A percentile compares a stretch with the other conserved stretches of the same genome.
These are phyloP conservation scores for Starmera quercuum DNA, from an alignment of 805 yeast genomes.

Conservation along the genomic window DNA sequence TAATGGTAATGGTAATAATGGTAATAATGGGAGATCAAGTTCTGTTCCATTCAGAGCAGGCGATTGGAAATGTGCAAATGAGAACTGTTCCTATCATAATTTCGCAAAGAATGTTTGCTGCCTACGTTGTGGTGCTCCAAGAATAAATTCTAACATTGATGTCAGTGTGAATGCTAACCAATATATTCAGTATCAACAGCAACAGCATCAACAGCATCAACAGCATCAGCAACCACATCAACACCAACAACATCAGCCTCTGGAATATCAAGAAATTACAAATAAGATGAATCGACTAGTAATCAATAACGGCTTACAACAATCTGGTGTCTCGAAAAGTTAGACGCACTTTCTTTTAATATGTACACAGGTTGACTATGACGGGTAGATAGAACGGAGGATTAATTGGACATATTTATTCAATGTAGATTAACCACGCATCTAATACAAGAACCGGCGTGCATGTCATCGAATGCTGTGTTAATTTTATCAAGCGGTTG, in stretches of 20 bases:
- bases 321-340: too few relatives aligned
- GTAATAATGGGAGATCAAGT: constrained; percentile 25
- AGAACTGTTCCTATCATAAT: constrained; percentile 78
- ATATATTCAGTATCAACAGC: constrained; percentile 5
- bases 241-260: constrained; percentile 3
- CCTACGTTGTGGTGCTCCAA: constrained; percentile 80
- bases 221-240: constrained; percentile 2
- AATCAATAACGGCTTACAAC: neutral
- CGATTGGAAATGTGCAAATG: constrained; percentile 87
- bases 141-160: constrained; percentile 18
- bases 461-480: constrained; percentile 91
- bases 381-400: too few relatives aligned
- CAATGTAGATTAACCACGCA: constrained; percentile 59
- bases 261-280: neutral
- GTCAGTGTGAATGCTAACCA: constrained; percentile 2
- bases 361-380: too few relatives aligned
- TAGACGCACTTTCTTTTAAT: too few relatives aligned
- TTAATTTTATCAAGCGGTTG: constrained; percentile 73
- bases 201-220: constrained; percentile 4
- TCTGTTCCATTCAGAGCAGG: constrained; percentile 94
- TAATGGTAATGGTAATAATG: constrained; percentile 3
- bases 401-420: too few relatives aligned
- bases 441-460: constrained; percentile 88
- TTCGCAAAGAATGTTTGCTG: constrained; percentile 87
- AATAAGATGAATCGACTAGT: constrained; percentile 1